A percentile compares a stretch with the other conserved stretches of the same genome.
Conservation (phyloP, 2,329 filamentous ascomycete species). For the Aureobasidium lini region DNA sequence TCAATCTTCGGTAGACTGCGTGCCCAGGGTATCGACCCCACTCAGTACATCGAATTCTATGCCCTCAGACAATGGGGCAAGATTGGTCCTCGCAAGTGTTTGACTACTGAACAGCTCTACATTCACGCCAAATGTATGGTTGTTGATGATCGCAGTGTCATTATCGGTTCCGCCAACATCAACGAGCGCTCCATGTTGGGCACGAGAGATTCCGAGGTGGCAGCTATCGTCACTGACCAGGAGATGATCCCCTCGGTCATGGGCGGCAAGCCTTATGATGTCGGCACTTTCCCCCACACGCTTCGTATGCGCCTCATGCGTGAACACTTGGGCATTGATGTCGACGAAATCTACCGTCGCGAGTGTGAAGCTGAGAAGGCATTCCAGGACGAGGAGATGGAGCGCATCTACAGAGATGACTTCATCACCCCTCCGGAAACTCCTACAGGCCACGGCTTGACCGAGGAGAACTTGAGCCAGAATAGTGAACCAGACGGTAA, state of each 20-base stretch:
- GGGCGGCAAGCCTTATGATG: conserved; percentile 80
- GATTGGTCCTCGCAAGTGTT: conserved; percentile 70
- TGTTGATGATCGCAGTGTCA: conserved; percentile 83
- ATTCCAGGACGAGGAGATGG: conserved; percentile 54
- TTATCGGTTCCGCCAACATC: conserved; percentile 97
- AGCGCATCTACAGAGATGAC: conserved; percentile 27
- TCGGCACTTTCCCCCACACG: conserved; percentile 87
- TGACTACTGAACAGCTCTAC: conserved; percentile 94
- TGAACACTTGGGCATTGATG: conserved; percentile 91
- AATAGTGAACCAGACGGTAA: conserved; percentile 7
- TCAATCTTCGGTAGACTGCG: conserved; percentile 86
- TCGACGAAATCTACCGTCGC: conserved; percentile 62
- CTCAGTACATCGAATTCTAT: conserved; percentile 94
- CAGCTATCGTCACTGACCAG: conserved; percentile 82
- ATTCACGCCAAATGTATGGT: conserved; percentile 97
- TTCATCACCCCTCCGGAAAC: conserved; percentile 29
- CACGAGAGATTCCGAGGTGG: conserved; percentile 83
- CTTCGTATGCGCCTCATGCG: conserved; percentile 90
- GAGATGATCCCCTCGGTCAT: conserved; percentile 90
- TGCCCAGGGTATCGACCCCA: conserved; percentile 75
- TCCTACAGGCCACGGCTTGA: conserved; percentile 20
- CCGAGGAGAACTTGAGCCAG: conserved; percentile 20
- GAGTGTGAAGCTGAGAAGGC: conserved; percentile 32
- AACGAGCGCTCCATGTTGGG: conserved; percentile 96
- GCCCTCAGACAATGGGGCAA: conserved; percentile 87